phyloP scores from a whole-genome alignment of 179 eudicot genomes.

The Carnegiea gigantea region DNA sequence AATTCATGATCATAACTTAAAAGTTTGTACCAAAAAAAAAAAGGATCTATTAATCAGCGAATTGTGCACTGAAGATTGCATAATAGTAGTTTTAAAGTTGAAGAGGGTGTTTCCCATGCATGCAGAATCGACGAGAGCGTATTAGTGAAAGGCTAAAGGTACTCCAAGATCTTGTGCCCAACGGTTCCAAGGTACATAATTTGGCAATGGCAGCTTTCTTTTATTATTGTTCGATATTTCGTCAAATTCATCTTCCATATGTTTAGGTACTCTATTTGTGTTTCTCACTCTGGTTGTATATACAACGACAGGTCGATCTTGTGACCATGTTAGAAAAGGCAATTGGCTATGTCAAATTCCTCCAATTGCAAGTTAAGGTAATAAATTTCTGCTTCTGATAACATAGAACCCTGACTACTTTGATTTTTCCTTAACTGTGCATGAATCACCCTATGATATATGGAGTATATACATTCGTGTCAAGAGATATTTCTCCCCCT shows the following conservation, averaged over 20 bases:
- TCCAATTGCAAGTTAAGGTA: constrained; percentile 94
- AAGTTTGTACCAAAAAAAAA: too few relatives aligned
- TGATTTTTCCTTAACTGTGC: too few relatives aligned
- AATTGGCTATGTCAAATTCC: constrained; percentile 89
- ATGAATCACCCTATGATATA: too few relatives aligned
- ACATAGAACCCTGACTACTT: too few relatives aligned
- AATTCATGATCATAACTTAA: too few relatives aligned
- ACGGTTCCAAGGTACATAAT: constrained; percentile 74
- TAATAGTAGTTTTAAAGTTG: too few relatives aligned
- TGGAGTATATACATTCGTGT: too few relatives aligned
- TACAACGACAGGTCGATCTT: constrained; percentile 69
- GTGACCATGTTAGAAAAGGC: constrained; percentile 98
- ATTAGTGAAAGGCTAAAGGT: constrained; percentile 85
- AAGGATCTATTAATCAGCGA: too few relatives aligned
- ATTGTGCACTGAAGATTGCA: too few relatives aligned
- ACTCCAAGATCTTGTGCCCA: constrained; percentile 90
- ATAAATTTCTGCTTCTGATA: neutral
- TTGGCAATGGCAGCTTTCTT: neutral
- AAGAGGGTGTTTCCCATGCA: constrained; percentile 8
- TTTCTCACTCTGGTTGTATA: neutral
- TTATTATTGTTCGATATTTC: neutral
- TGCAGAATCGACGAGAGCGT: constrained; percentile 87
- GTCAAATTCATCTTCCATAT: neutral
- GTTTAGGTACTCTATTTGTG: neutral
- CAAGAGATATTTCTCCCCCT: neutral